These are phyloP conservation scores for Suhomyces bolitotheri DNA, from an alignment of 1,139 yeast species.

Conservation along the genomic window DNA sequence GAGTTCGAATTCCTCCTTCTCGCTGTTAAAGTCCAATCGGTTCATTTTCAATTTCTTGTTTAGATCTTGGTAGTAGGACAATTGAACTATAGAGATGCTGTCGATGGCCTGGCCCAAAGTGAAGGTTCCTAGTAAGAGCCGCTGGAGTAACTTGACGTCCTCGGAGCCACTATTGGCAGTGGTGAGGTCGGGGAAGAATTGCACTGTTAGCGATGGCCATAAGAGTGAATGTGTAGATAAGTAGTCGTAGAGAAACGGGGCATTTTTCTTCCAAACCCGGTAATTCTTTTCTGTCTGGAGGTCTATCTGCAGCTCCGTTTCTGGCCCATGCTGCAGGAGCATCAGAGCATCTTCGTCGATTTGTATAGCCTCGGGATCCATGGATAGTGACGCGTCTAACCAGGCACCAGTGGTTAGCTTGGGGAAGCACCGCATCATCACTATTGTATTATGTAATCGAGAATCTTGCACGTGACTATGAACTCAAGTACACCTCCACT, in stretches of 20 bases:
- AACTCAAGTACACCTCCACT: not conserved
- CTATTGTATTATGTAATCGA: no score
- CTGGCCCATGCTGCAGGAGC: not conserved
- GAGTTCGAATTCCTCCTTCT: slow-evolving; percentile 45
- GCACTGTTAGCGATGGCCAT: slow-evolving; percentile 59
- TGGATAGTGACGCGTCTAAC: slow-evolving; percentile 3
- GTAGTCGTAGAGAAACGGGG: slow-evolving; percentile 53
- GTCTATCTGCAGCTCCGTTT: slow-evolving; percentile 23
- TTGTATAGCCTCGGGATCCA: slow-evolving; percentile 1
- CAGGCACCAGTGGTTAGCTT: no score
- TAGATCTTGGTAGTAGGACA: slow-evolving; percentile 36
- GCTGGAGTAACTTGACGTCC: slow-evolving; percentile 25
- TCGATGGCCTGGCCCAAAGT: slow-evolving; percentile 47
- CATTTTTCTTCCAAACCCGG: slow-evolving; percentile 56
- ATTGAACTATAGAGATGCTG: slow-evolving; percentile 39
- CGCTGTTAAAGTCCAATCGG: slow-evolving; percentile 38
- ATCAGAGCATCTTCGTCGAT: slow-evolving; percentile 1
- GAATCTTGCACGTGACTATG: no score
- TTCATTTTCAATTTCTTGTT: slow-evolving; percentile 33
- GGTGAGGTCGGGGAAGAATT: slow-evolving; percentile 53
- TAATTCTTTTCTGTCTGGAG: slow-evolving; percentile 37
- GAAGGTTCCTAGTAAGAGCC: slow-evolving; percentile 44
- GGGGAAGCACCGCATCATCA: no score
- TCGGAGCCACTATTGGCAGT: slow-evolving; percentile 3
- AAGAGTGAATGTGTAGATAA: slow-evolving; percentile 48